Evolutionary conservation across 441 rosid species (phyloP).

Genomic region (Pelargonium myrrhifolium): DNA sequence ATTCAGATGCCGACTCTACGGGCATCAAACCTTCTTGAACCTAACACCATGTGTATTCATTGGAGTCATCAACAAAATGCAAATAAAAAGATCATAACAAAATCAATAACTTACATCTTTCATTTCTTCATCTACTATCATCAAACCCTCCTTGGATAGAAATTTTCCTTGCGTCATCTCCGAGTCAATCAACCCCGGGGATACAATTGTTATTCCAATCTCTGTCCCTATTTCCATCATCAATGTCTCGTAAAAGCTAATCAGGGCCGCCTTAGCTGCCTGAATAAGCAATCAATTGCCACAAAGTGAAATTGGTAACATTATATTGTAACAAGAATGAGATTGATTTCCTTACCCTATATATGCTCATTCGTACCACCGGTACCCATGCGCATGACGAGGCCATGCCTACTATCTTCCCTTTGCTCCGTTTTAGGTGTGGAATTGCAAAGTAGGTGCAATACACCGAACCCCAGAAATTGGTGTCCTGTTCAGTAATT

Average conservation of each 20-base stretch:
- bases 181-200: constrained; percentile 58
- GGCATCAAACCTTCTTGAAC: constrained; percentile 36
- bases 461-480: constrained; percentile 56
- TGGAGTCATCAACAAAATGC: not conserved
- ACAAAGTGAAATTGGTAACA: not conserved
- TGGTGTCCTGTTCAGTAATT: constrained; percentile 36
- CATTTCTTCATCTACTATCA: constrained; percentile 39
- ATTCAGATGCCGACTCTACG: constrained; percentile 22
- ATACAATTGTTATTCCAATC: constrained; percentile 43
- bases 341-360: constrained; percentile 26
- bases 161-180: constrained; percentile 55
- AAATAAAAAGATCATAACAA: not conserved
- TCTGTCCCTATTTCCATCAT: constrained; percentile 53
- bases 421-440: constrained; percentile 36
- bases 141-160: constrained; percentile 32
- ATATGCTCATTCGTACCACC: constrained; percentile 38
- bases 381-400: constrained; percentile 43
- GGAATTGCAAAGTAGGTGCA: constrained; percentile 41
- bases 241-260: constrained; percentile 47
- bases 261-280: constrained; percentile 70
- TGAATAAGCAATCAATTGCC: no score
- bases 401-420: constrained; percentile 44
- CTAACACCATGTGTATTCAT: constrained; percentile 16
- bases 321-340: not conserved
- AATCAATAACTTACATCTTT: constrained; percentile 39